Percentiles rank a stretch among this genome's conserved stretches.
phyloP scores from a whole-genome alignment of 257 asterid genomes.

The Cynanchum wilfordii region DNA sequence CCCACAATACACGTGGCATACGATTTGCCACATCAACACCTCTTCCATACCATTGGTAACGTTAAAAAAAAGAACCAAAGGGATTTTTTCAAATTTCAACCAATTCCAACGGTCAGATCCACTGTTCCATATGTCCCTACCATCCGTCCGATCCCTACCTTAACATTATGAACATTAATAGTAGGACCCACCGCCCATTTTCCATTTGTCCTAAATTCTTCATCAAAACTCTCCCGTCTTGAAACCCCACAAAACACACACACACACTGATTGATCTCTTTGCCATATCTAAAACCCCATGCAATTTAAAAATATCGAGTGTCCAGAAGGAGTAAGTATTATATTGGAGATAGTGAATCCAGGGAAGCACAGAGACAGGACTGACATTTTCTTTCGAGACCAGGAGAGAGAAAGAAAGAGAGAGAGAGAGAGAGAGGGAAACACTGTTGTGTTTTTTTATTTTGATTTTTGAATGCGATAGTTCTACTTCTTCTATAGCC shows the following conservation, averaged over 20 bases:
- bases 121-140: conserved; percentile 32
- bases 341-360: conserved; percentile 3
- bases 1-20: conserved; percentile 29
- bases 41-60: conserved; percentile 16
- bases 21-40: conserved; percentile 26
- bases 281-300: conserved; percentile 1
- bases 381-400: conserved; percentile 39
- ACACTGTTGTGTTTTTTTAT: conserved; percentile 1
- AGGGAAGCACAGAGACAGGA: conserved; percentile 20
- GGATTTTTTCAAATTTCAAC: conserved; percentile 41
- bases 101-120: conserved; percentile 55
- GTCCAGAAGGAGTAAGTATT: background rate
- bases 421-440: conserved; percentile 14
- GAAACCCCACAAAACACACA: background rate
- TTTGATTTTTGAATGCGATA: conserved; percentile 45
- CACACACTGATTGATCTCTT: background rate
- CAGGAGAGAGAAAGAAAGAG: conserved; percentile 18
- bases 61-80: background rate
- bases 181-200: background rate
- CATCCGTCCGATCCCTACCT: conserved; percentile 30
- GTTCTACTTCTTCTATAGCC: conserved; percentile 17
- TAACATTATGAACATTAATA: too few species aligned
- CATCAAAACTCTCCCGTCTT: too few species aligned
- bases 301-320: conserved; percentile 7
- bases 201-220: background rate